Base-by-base conservation (phyloP, 2,329 filamentous ascomycete species). In the Xylaria sp. region DNA sequence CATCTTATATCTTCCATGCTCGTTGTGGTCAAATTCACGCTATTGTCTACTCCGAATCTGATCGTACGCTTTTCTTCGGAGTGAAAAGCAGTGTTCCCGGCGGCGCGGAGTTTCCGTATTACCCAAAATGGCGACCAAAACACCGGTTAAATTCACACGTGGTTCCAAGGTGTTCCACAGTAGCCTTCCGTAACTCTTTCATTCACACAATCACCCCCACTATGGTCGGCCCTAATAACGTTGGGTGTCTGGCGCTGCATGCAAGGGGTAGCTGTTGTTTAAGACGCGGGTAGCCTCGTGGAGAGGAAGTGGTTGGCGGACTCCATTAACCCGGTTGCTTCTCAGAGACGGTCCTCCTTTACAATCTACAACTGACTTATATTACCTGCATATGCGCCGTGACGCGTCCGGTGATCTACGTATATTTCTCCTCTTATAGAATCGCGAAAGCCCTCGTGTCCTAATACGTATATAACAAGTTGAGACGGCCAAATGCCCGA, bases 61-160 rank as follows among this genome's bases (percentile, higher is more conserved):
- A 48, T 55, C 44, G n/a, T 31, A 12, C 31, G 55, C 41, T 37
- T 39, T 62, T 57, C 67, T 62, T 57, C 67, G 60, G 64, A 58
- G 52, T 23, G 56, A 34, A 41, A 28, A 23, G 25, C 25, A 34
- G 10, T 28, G 15, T 52, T 57, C 18, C 48, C 52, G 48, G 12
- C 65, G 59, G 67, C 58, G 63, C 50, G 25, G 51, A 37, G 67
- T 69, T 67, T 71, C 69, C 69, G 69, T 60, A 20, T 69, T 69
- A 51, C 69, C 64, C 37, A 65, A 71, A 69, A 69, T 31, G 67
- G 67, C 58, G 60, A n/a, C n/a, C n/a, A 34, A 37, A 39, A 28
- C 41, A 31, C 55, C 66, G 66, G 59, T 46, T 69, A 69, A 69
- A 65, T 20, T 46, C 56, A 34, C 37, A 25, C n/a, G 52, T 34